Percentiles rank a stretch among this genome's conserved stretches.
Conservation (phyloP, 176 grass and related monocot genomes). For the Triticum urartu region DNA sequence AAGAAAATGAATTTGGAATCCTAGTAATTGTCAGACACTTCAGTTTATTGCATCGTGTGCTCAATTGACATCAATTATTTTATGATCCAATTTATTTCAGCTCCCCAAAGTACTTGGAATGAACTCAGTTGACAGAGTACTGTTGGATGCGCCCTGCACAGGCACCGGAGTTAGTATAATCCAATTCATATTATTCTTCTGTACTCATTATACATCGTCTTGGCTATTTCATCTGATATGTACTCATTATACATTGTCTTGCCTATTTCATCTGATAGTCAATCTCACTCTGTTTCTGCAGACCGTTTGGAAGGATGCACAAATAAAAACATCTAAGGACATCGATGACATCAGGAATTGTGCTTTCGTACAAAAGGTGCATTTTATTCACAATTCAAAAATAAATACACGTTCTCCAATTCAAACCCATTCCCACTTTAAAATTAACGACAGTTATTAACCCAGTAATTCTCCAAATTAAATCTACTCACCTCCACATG, state of each 20-base stretch:
- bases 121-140: conserved; percentile 93
- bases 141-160: conserved; percentile 95
- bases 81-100: conserved; percentile 47
- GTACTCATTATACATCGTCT: conserved; percentile 14
- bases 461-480: background rate
- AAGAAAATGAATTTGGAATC: background rate
- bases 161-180: conserved; percentile 70
- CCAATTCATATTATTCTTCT: conserved; percentile 24
- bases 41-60: background rate
- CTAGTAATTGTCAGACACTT: background rate
- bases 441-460: background rate
- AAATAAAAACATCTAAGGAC: conserved; percentile 86
- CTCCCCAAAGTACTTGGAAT: conserved; percentile 82
- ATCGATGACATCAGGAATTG: conserved; percentile 83
- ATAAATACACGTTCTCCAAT: background rate
- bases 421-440: background rate
- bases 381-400: conserved; percentile 18
- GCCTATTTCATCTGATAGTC: background rate
- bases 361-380: conserved; percentile 93
- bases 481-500: background rate
- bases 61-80: background rate
- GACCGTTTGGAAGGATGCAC: conserved; percentile 90
- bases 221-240: background rate
- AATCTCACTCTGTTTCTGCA: conserved; percentile 41
- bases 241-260: conserved; percentile 13